These are phyloP conservation scores for Plantago coronopus DNA, from an alignment of 305 asterid species.

Conservation along the genomic window DNA sequence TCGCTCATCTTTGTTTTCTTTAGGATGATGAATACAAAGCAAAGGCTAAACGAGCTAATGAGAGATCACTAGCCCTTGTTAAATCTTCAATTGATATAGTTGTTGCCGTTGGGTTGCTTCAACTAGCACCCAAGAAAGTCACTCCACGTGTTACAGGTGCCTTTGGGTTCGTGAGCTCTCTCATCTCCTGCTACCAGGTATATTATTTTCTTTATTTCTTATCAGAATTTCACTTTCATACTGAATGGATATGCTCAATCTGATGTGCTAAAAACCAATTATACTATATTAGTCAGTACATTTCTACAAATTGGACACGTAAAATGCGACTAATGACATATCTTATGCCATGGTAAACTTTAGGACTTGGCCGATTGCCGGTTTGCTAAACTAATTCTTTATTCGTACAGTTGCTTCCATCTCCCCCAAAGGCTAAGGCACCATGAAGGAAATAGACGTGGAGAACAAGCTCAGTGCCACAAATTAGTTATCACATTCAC, in stretches of 20 bases:
- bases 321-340: not conserved
- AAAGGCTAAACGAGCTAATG: slow-evolving; percentile 67
- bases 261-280: not conserved
- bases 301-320: too few species aligned
- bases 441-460: slow-evolving; percentile 35
- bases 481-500: too few species aligned
- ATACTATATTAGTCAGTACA: too few species aligned
- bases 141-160: slow-evolving; percentile 96
- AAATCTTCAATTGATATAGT: slow-evolving; percentile 73
- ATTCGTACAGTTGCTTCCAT: slow-evolving; percentile 77
- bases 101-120: slow-evolving; percentile 93
- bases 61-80: slow-evolving; percentile 72
- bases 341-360: too few species aligned
- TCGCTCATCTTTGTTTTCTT: slow-evolving; percentile 11
- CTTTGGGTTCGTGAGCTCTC: slow-evolving; percentile 68
- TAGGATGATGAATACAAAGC: slow-evolving; percentile 63
- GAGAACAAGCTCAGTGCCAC: slow-evolving; percentile 7
- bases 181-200: slow-evolving; percentile 96
- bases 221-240: not conserved
- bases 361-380: not conserved
- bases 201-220: not conserved
- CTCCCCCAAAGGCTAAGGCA: slow-evolving; percentile 66
- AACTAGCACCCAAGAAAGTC: slow-evolving; percentile 79
- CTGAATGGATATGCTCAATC: not conserved
- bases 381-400: slow-evolving; percentile 14